Evolutionary conservation across 2,329 filamentous ascomycete species (phyloP), one percentile per base, ranked within the genome.

Genomic region (Colletotrichum sp.): DNA sequence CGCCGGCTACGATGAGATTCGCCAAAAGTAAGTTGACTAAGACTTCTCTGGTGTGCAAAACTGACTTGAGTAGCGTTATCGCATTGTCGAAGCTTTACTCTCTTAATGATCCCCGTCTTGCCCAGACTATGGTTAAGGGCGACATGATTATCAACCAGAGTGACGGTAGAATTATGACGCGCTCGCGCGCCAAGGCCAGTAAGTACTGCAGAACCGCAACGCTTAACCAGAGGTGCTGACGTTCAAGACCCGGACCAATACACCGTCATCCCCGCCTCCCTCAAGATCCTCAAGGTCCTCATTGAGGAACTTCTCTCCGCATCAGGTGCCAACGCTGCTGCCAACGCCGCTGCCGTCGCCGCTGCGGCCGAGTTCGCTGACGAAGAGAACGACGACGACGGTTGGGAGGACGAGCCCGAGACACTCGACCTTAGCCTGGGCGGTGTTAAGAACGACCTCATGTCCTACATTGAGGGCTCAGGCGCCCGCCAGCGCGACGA

Each of bases 261-360:
- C 86, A 98, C 96, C 7, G 92, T 94, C 75, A 92, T 99, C 74
- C 92, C 96, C 0, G 96, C 96, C 0, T 93, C 95, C 2, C 90
- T 99, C 81, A 99, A 99, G 87, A 98, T 99, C 76, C 87, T 98
- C 85, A 99, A 99, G 87, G 94, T 98, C 5, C 91, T 99, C 10
- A 94, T 98, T 62, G 95, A 98, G 81, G 97, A 99, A 85, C 91
- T 99, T 4, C 89, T 94, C 7, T 95, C 95, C 0, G 95, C 96
- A 3, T 93, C 94, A 6, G 95, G 95, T 28, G 85, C 86, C n/a
- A 85, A 88, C 75, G 87, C 87, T 64, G 90, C 92, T 66, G 88
- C 92, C 1, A 93, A 92, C 0, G 90, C 91, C 1, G 91, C 91
- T 0, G 87, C 90, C 3, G 89, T 90, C 7, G 90, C 89, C 4